These are phyloP conservation scores for Pseudonectria foliicola DNA, from an alignment of 2,329 filamentous ascomycete genomes.

Conservation along the genomic window DNA sequence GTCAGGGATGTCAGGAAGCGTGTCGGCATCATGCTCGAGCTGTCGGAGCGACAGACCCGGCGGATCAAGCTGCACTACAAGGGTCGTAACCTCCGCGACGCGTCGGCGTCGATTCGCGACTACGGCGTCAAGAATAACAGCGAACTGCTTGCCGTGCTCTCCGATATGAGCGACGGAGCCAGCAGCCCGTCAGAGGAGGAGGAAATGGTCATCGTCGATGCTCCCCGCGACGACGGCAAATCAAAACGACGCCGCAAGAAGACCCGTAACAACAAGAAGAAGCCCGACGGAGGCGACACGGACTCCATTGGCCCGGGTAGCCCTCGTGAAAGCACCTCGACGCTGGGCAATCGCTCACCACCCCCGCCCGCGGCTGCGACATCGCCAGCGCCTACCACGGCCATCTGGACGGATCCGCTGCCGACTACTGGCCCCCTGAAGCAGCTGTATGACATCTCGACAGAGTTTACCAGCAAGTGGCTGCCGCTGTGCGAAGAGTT, in stretches of 20 bases:
- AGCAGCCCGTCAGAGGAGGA: slow-evolving; percentile 38
- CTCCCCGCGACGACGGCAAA: slow-evolving; percentile 26
- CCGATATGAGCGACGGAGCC: slow-evolving; percentile 31
- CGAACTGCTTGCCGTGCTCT: slow-evolving; percentile 47
- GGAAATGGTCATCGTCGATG: slow-evolving; percentile 40
- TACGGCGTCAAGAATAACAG: slow-evolving; percentile 56
- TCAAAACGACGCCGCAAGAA: slow-evolving; percentile 36
- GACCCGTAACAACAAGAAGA: slow-evolving; percentile 28
- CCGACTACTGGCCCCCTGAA: slow-evolving; percentile 34
- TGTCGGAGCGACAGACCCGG: slow-evolving; percentile 44
- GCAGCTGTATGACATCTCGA: slow-evolving; percentile 59
- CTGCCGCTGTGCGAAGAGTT: slow-evolving; percentile 60
- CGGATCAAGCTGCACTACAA: slow-evolving; percentile 67
- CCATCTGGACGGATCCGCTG: slow-evolving; percentile 16
- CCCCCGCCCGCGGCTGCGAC: slow-evolving; percentile 6
- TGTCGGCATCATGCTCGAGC: slow-evolving; percentile 58
- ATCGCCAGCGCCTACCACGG: slow-evolving; percentile 15
- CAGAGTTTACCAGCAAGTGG: slow-evolving; percentile 56
- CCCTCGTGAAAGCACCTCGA: slow-evolving; percentile 37
- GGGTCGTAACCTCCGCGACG: slow-evolving; percentile 62
- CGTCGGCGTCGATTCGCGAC: slow-evolving; percentile 47
- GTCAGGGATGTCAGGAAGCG: slow-evolving; percentile 61
- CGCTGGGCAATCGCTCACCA: slow-evolving; percentile 24
- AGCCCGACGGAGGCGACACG: slow-evolving; percentile 24
- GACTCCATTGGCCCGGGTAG: slow-evolving; percentile 33